Evolutionary conservation across 108 stramenopile species (phyloP).

Genomic region (Epipyxis sp.): DNA sequence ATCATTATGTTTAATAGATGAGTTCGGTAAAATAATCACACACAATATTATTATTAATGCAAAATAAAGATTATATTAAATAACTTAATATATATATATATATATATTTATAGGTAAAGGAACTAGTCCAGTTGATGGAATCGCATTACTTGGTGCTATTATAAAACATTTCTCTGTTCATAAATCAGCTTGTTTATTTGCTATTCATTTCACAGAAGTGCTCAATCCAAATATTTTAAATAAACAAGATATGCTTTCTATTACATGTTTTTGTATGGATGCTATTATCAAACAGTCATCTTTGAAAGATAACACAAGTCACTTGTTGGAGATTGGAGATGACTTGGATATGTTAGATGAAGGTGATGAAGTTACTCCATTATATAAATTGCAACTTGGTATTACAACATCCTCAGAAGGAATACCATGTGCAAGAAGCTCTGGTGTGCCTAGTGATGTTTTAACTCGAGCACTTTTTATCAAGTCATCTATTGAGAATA

Average conservation of each 20-base stretch:
- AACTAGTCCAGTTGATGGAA: conserved; percentile 84
- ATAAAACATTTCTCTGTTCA: conserved; percentile 61
- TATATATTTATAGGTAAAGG: too few relatives aligned
- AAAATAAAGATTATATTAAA: too few relatives aligned
- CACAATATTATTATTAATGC: too few relatives aligned
- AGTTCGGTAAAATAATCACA: too few relatives aligned
- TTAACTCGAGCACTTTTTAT: not conserved
- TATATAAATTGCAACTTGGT: not conserved
- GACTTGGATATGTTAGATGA: not conserved
- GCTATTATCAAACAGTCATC: not conserved
- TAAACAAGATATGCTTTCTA: not conserved
- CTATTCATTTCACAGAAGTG: conserved; percentile 87
- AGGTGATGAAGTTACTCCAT: not conserved
- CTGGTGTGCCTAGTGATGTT: not conserved
- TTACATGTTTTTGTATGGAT: conserved; percentile 7
- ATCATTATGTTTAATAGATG: conserved; percentile 86
- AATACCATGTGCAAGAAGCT: not conserved
- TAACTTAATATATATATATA: too few relatives aligned
- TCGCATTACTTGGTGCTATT: conserved; percentile 78
- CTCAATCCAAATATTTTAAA: not conserved
- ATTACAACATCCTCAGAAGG: not conserved
- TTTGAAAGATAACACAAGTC: too few relatives aligned
- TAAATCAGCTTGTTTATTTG: conserved; percentile 73
- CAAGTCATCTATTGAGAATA: not conserved
- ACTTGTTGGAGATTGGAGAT: not conserved